A percentile compares a stretch with the other conserved stretches of the same genome.
Evolutionary conservation across 1,284 basidiomycete genomes (phyloP).

Genomic region (Ceratobasidium sp.): DNA sequence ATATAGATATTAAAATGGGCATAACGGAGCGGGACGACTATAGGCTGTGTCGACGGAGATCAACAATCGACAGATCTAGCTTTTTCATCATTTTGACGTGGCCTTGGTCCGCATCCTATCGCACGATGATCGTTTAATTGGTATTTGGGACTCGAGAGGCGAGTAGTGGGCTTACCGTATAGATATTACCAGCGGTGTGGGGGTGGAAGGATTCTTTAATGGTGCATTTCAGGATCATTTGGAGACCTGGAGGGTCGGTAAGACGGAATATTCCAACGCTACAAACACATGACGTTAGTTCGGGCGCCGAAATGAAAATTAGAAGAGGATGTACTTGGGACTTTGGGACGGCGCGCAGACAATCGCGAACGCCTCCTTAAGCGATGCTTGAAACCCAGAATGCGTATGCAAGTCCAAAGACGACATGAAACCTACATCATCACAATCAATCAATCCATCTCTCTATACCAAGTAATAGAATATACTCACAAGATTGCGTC

Average conservation of each 20-base stretch:
- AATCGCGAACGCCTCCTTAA: constrained; percentile 91
- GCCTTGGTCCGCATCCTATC: constrained; percentile 79
- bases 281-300: background rate
- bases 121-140: constrained; percentile 6
- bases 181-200: constrained; percentile 73
- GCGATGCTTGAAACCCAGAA: constrained; percentile 85
- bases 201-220: constrained; percentile 85
- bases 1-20: background rate
- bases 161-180: constrained; percentile 68
- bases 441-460: background rate
- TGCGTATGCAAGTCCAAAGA: constrained; percentile 92
- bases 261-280: constrained; percentile 90
- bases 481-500: constrained; percentile 81
- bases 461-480: background rate
- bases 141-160: no score
- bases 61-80: constrained; percentile 76
- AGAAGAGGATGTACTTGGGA: constrained; percentile 70
- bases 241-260: constrained; percentile 85
- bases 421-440: constrained; percentile 79
- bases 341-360: constrained; percentile 86
- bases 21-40: constrained; percentile 2
- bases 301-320: constrained; percentile 26
- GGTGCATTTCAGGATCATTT: constrained; percentile 75
- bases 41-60: constrained; percentile 63
- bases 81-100: constrained; percentile 81